Evolutionary conservation across 331 rosid genomes (phyloP).

Genomic region (Cydonia oblonga): DNA sequence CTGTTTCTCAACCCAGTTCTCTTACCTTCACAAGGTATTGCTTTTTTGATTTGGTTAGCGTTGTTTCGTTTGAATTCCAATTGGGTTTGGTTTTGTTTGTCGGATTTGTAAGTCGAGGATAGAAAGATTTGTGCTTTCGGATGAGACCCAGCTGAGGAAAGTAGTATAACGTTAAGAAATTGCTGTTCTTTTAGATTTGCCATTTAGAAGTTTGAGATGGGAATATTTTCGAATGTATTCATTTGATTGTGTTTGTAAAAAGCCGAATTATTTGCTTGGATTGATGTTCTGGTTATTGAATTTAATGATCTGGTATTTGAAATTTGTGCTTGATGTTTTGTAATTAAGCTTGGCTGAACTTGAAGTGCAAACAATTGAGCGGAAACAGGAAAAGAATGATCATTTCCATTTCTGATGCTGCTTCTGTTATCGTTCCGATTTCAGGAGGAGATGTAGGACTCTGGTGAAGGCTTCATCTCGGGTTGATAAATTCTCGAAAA

Average conservation of each 20-base stretch:
- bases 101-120: neutral
- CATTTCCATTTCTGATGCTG: neutral
- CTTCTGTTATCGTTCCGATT: constrained; percentile 17
- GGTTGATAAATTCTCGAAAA: constrained; percentile 82
- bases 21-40: constrained; percentile 56
- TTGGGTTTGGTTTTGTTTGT: constrained; percentile 2
- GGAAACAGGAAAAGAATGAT: neutral
- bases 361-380: neutral
- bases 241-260: neutral
- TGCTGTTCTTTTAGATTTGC: too few species aligned
- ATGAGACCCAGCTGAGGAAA: constrained; percentile 1
- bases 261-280: neutral
- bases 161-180: neutral
- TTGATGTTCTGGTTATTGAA: neutral
- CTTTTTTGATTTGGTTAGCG: neutral
- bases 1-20: constrained; percentile 41
- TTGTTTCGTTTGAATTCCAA: neutral
- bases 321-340: neutral
- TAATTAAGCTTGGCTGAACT: neutral
- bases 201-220: neutral
- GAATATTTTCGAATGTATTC: neutral
- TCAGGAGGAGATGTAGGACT: constrained; percentile 57
- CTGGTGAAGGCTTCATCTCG: constrained; percentile 81
- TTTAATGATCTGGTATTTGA: neutral
- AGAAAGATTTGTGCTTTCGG: neutral